A percentile compares a stretch with the other conserved stretches of the same genome.
Evolutionary conservation across 202 grass and related monocot species (phyloP).

Genomic region (Bolboschoenoplectus hybrid): DNA sequence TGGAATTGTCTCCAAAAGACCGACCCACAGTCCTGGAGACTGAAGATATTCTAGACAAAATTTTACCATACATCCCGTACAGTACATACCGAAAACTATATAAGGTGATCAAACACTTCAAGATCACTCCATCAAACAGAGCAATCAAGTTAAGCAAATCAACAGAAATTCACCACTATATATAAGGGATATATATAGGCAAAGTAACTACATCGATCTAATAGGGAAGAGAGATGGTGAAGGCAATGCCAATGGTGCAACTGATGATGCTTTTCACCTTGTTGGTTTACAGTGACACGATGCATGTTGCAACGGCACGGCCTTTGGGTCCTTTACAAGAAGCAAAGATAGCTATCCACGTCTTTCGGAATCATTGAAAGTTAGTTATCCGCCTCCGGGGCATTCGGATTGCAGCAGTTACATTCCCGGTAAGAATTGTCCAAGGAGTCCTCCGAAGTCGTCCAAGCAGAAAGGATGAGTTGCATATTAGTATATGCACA

Average conservation of each 20-base stretch:
- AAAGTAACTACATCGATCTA: no score
- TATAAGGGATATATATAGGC: no score
- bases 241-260: constrained; percentile 8
- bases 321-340: constrained; percentile 6
- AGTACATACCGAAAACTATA: background rate
- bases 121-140: constrained; percentile 2
- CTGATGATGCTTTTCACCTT: background rate
- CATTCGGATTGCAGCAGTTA: background rate
- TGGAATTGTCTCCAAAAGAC: no score
- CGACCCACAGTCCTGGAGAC: no score
- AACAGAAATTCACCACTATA: background rate
- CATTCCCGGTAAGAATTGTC: no score
- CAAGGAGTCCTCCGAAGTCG: background rate
- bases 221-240: no score
- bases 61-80: no score
- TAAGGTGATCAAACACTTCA: background rate
- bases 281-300: background rate
- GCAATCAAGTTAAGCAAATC: background rate
- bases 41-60: no score
- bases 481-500: no score
- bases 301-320: constrained; percentile 1
- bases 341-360: background rate
- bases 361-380: background rate
- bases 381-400: background rate
- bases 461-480: no score